These are phyloP conservation scores for Alternaria triticina DNA, from an alignment of 2,329 filamentous ascomycete species.

Conservation along the genomic window DNA sequence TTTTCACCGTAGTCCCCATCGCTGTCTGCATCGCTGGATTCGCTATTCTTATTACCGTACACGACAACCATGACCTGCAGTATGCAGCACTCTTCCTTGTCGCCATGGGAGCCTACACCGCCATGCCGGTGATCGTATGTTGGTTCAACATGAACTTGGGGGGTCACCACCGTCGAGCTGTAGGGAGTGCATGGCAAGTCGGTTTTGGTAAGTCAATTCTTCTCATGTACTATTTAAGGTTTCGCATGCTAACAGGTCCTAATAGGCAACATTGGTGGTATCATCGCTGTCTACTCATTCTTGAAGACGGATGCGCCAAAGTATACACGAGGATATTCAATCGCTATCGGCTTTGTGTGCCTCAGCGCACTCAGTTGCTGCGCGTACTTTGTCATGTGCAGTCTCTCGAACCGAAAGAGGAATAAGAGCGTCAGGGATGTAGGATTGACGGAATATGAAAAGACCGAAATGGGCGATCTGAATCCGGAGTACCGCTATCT, in stretches of 20 bases:
- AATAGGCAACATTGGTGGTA: conserved; percentile 59
- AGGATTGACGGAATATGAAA: conserved; percentile 66
- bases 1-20: conserved; percentile 74
- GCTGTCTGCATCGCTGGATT: conserved; percentile 75
- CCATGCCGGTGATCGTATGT: conserved; percentile 80
- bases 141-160: conserved; percentile 64
- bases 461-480: conserved; percentile 66
- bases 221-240: not conserved
- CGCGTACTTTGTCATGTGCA: conserved; percentile 66
- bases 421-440: conserved; percentile 56
- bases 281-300: conserved; percentile 61
- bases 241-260: not conserved
- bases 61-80: conserved; percentile 69
- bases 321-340: conserved; percentile 76
- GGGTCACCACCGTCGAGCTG: conserved; percentile 57
- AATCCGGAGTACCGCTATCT: conserved; percentile 67
- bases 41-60: conserved; percentile 73
- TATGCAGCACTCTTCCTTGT: conserved; percentile 85
- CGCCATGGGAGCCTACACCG: conserved; percentile 78
- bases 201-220: conserved; percentile 24
- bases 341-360: conserved; percentile 75
- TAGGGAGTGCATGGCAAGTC: conserved; percentile 59
- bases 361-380: conserved; percentile 68
- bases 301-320: conserved; percentile 66
- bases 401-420: conserved; percentile 66